These are phyloP conservation scores for Candida cerambycidarum DNA, from an alignment of 805 yeast species.

Conservation along the genomic window DNA sequence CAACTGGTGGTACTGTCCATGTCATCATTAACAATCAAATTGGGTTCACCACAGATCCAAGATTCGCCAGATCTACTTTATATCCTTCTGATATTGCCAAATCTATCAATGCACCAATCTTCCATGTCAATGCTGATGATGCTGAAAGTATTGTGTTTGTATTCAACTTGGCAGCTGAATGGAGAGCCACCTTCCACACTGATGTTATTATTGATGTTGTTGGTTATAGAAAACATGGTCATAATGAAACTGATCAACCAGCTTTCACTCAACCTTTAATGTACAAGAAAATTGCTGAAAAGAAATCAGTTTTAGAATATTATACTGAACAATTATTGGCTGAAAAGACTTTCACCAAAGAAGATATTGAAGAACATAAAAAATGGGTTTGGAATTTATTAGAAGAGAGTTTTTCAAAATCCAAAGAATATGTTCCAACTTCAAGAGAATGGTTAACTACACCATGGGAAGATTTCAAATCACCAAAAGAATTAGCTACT, in stretches of 20 bases:
- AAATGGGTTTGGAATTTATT: slow-evolving; percentile 96
- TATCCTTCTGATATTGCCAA: slow-evolving; percentile 98
- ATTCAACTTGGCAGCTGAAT: slow-evolving; percentile 96
- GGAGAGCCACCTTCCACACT: slow-evolving; percentile 95
- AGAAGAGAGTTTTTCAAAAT: slow-evolving; percentile 85
- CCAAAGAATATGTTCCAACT: slow-evolving; percentile 87
- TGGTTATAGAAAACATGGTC: slow-evolving; percentile 98
- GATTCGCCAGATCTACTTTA: slow-evolving; percentile 95
- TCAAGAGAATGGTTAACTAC: slow-evolving; percentile 97
- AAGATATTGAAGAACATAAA: slow-evolving; percentile 93
- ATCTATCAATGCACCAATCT: slow-evolving; percentile 94
- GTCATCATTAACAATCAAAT: slow-evolving; percentile 96
- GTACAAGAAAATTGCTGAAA: slow-evolving; percentile 89
- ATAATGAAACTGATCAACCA: slow-evolving; percentile 99
- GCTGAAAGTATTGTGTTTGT: slow-evolving; percentile 90
- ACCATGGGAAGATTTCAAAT: slow-evolving; percentile 98
- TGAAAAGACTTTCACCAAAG: slow-evolving; percentile 87
- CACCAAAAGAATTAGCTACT: slow-evolving; percentile 94
- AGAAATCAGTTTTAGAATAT: slow-evolving; percentile 83
- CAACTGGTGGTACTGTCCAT: slow-evolving; percentile 98
- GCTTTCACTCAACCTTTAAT: slow-evolving; percentile 97
- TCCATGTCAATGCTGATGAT: slow-evolving; percentile 99
- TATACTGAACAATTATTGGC: slow-evolving; percentile 75
- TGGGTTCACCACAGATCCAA: slow-evolving; percentile 99
- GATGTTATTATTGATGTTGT: slow-evolving; percentile 96